phyloP scores from a whole-genome alignment of 495 filamentous ascomycete species.

The Aspergillus ostianus region DNA sequence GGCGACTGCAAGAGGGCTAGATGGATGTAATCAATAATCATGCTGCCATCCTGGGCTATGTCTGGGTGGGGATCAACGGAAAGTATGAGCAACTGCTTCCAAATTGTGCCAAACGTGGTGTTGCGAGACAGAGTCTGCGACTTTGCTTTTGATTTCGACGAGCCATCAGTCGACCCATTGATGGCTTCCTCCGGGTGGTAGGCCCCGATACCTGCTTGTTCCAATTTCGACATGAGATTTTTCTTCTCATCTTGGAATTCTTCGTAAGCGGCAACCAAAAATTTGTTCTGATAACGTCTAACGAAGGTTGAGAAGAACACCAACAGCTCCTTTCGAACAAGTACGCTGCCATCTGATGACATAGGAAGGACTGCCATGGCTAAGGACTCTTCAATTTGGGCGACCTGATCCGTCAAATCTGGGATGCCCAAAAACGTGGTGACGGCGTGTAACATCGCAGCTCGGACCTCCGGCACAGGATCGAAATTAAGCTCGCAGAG shows the following conservation, averaged over 20 bases:
- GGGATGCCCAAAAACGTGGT: slow-evolving; percentile 92
- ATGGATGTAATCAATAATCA: slow-evolving; percentile 83
- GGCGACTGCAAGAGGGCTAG: slow-evolving; percentile 72
- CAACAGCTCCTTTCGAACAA: slow-evolving; percentile 88
- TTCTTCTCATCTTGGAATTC: slow-evolving; percentile 84
- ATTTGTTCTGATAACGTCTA: slow-evolving; percentile 85
- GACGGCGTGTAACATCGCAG: slow-evolving; percentile 88
- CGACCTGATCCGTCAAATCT: slow-evolving; percentile 87
- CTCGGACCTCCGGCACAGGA: slow-evolving; percentile 88
- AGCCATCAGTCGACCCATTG: slow-evolving; percentile 11
- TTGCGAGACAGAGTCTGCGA: slow-evolving; percentile 63
- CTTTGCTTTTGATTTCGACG: slow-evolving; percentile 21
- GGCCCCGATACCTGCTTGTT: slow-evolving; percentile 25
- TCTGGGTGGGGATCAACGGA: slow-evolving; percentile 95
- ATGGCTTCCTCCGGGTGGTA: slow-evolving; percentile 15
- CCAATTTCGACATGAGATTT: slow-evolving; percentile 50
- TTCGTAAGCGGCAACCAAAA: slow-evolving; percentile 88
- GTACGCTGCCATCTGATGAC: slow-evolving; percentile 84
- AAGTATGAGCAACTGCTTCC: slow-evolving; percentile 88
- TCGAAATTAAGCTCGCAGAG: slow-evolving; percentile 82
- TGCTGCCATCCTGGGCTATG: slow-evolving; percentile 76
- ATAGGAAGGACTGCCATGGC: slow-evolving; percentile 82
- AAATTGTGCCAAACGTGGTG: slow-evolving; percentile 85
- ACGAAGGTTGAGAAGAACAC: slow-evolving; percentile 94
- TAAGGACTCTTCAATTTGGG: slow-evolving; percentile 82